Evolutionary conservation across 164 flowering plant species (phyloP), one percentile per base, ranked within the genome.

Genomic region (Stephania yunnanensis): DNA sequence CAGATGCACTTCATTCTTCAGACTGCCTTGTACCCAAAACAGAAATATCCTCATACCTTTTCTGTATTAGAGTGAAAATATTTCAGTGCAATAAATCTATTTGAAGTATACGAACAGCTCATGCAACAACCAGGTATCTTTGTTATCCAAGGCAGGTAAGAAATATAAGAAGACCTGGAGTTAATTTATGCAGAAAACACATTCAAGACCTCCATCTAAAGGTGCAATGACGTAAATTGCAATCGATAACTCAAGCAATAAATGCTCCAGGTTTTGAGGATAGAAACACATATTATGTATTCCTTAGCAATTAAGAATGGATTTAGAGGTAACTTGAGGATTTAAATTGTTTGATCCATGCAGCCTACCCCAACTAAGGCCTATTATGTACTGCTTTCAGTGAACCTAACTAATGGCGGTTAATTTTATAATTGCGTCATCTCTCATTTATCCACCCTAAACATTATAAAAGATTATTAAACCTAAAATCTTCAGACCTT

Each of bases 31-130:
- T 80, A 22, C 90, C 89, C 79, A 87, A 73, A 30, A 84, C 87
- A n/a, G 89, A 66, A 77, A 87, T 87, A 75, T 87, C 90, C 78
- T 87, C 86, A 10, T 80, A 87, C 36, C 87, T 83, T 79, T 87
- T 87, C 89, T 87, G 86, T 80, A 74, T 52, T 7, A 75, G 11
- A 31, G 66, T 67, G 73, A 10, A 61, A 71, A 31, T 55, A 67
- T 2, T 58, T 45, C 67, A 53, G 52, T 73, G 73, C 58, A 55
- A 9, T 13, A 52, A 29, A 53, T 42, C 11, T 63, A 10, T 63
- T 63, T 63, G 13, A 20, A n/a, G 10, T 9, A 46, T 8, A 46
- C 13, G 48, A 46, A 45, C 71, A 3, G 4, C 22, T 36, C 20
- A 45, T n/a, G 55, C 53, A 46, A 30, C 29, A 70, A 45, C 11